A percentile compares a stretch with the other conserved stretches of the same genome.
phyloP scores from a whole-genome alignment of 2,329 filamentous ascomycete species.

The Stenocarpella maydis region DNA sequence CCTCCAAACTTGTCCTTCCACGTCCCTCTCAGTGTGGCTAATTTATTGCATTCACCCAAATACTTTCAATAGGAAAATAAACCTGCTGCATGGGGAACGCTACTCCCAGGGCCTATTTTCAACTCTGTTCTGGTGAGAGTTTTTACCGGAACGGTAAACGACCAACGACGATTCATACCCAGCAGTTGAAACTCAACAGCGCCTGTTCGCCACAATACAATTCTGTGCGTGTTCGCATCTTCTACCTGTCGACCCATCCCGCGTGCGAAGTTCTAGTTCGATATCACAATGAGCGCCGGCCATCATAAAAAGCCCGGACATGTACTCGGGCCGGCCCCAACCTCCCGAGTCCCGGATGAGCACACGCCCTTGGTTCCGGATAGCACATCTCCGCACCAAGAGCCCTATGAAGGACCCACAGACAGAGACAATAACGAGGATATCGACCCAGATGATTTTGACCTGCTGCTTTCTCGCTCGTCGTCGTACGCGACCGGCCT shows the following conservation, averaged over 20 bases:
- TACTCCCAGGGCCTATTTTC: neutral
- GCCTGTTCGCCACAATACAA: no score
- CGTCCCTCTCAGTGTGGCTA: neutral
- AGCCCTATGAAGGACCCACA: neutral
- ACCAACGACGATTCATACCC: neutral
- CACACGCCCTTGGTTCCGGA: constrained; percentile 30
- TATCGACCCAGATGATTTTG: constrained; percentile 47
- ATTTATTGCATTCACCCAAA: neutral
- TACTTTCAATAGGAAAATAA: neutral
- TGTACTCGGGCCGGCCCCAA: neutral
- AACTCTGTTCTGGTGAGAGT: neutral
- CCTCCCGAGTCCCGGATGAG: constrained; percentile 25
- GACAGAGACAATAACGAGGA: constrained; percentile 28
- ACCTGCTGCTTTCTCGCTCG: constrained; percentile 50
- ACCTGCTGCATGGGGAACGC: neutral
- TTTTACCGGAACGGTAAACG: neutral
- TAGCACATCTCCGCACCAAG: neutral
- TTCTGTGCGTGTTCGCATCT: neutral
- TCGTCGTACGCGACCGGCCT: constrained; percentile 47
- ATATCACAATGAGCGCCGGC: constrained; percentile 14
- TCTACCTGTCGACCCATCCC: neutral
- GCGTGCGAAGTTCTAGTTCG: neutral
- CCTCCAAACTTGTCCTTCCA: neutral
- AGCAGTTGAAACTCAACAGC: neutral
- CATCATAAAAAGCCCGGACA: neutral